Evolutionary conservation across 2,329 filamentous ascomycete genomes (phyloP), one percentile per base, ranked within the genome.

Genomic region (Neophaeococcomyces mojaviensis): DNA sequence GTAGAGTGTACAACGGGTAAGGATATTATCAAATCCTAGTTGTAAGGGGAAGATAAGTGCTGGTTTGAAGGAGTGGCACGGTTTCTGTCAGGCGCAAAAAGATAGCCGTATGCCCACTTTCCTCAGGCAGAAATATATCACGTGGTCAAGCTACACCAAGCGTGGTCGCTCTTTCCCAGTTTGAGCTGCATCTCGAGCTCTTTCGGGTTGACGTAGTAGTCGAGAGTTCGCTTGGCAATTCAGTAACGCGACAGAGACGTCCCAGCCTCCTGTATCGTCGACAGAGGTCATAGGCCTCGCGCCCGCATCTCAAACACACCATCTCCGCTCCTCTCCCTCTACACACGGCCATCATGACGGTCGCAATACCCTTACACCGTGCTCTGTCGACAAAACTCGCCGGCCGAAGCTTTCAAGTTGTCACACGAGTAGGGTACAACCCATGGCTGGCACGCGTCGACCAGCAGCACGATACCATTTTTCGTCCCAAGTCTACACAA

Each of bases 341-440:
- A 22, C 22, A 13, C 35, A 18, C 42, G 47, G 44, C 35, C 46
- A 48, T 19, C 33, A 55, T 54, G 53, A 53, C 52, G 37, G 45
- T 49, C 44, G 30, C 48, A 28, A 15, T 50, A 15, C 49, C 52
- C 24, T 39, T 44, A 30, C 47, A 51, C 26, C 51, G 55, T 37
- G 40, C 49, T 6, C 39, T 55, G 45, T 47, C 55, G 36, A 48
- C 44, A 33, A 46, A 53, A 34, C 39, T 57, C 24, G 37, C 49
- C 37, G 35, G 44, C 36, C 50, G 50, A 33, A 50, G 48, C 24
- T 39, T 48, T 15, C 40, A 48, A 28, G 46, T 50, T 24, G 48
- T 58, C 54, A 58, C 54, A 49, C 55, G 55, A 56, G 47, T 49
- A 24, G 31, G 44, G 26, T 44, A 45, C 16, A 35, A 45, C 46